Evolutionary conservation across 495 filamentous ascomycete genomes (phyloP).

Genomic region (Amphirosellinia nigrospora): DNA sequence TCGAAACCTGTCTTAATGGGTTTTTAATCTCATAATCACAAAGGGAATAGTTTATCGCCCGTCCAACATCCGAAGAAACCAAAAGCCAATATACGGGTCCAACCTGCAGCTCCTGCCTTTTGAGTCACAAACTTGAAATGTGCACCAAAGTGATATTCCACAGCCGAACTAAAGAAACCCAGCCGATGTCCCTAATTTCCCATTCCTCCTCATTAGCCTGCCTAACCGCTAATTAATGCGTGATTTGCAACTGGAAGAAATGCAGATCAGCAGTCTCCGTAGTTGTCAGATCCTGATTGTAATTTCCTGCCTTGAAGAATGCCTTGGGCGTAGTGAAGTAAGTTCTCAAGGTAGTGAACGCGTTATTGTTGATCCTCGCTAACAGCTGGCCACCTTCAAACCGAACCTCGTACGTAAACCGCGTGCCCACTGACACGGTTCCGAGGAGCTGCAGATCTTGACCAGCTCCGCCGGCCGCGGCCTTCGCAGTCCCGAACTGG

Average conservation of each 20-base stretch:
- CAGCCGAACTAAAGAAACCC: not conserved
- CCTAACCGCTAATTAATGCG: slow-evolving; percentile 31
- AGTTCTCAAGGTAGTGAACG: slow-evolving; percentile 36
- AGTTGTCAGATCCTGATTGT: slow-evolving; percentile 43
- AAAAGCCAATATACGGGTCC: too few relatives aligned
- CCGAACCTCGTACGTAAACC: slow-evolving; percentile 45
- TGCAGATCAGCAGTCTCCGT: slow-evolving; percentile 37
- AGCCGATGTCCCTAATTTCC: not conserved
- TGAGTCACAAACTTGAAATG: not conserved
- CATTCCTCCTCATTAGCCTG: not conserved
- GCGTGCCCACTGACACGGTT: slow-evolving; percentile 35
- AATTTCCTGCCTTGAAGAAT: slow-evolving; percentile 55
- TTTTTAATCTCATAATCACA: not conserved
- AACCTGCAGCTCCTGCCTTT: too few relatives aligned
- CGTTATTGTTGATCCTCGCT: slow-evolving; percentile 42
- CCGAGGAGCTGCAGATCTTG: slow-evolving; percentile 36
- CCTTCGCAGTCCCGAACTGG: slow-evolving; percentile 43
- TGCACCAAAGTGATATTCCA: not conserved
- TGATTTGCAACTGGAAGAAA: slow-evolving; percentile 40
- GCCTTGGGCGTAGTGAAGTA: slow-evolving; percentile 40
- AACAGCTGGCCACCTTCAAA: slow-evolving; percentile 39
- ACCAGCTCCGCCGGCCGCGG: slow-evolving; percentile 32
- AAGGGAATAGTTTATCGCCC: not conserved
- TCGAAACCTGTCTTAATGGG: not conserved
- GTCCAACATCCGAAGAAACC: not conserved